phyloP scores from a whole-genome alignment of 2,329 filamentous ascomycete genomes.

The Alternaria brassicicola region DNA sequence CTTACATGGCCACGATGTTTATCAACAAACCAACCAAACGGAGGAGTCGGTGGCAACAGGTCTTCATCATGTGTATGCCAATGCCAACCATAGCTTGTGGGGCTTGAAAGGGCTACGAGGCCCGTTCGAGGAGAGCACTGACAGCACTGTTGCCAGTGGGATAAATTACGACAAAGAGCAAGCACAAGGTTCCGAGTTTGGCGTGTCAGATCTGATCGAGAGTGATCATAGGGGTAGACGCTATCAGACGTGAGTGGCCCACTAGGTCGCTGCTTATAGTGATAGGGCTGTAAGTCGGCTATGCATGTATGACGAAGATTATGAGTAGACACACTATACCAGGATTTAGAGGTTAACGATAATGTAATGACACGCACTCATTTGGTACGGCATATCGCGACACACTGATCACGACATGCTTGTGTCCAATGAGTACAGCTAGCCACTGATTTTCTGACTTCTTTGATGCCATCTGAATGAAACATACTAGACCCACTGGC shows the following conservation, averaged over 20 bases:
- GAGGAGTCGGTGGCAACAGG: conserved; percentile 19
- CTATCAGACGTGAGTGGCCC: conserved; percentile 8
- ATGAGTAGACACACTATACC: background rate
- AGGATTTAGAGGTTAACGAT: background rate
- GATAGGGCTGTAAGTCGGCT: background rate
- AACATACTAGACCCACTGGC: background rate
- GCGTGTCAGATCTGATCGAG: conserved; percentile 30
- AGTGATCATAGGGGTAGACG: conserved; percentile 24
- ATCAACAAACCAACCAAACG: conserved; percentile 1
- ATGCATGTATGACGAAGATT: conserved; percentile 1
- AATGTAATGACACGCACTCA: background rate
- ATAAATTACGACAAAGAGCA: conserved; percentile 3
- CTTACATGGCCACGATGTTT: background rate
- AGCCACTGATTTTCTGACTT: background rate
- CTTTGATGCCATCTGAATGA: background rate
- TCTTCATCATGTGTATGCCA: conserved; percentile 17
- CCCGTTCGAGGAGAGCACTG: conserved; percentile 36
- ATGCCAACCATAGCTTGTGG: conserved; percentile 27
- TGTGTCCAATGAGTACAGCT: background rate
- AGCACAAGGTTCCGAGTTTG: conserved; percentile 14
- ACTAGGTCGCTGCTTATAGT: background rate
- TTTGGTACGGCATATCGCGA: background rate
- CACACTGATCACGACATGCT: background rate
- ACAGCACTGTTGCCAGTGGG: conserved; percentile 17
- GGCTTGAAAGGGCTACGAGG: conserved; percentile 37